phyloP scores from a whole-genome alignment of 2,329 filamentous ascomycete genomes.

The Penicillium thymicola region DNA sequence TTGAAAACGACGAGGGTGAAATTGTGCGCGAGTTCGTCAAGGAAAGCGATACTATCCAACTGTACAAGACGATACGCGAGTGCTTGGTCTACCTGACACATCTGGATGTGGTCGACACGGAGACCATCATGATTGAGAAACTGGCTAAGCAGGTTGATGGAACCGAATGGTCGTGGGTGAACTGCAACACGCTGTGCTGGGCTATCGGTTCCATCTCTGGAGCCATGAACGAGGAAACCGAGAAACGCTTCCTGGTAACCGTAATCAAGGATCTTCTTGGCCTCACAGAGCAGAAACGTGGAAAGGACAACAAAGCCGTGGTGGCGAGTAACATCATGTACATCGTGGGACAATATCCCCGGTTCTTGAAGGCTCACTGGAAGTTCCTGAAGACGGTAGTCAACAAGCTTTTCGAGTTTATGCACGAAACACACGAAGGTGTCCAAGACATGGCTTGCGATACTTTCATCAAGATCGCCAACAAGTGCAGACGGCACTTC shows the following conservation, averaged over 20 bases:
- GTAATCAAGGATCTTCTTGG: constrained; percentile 98
- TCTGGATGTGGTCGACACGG: constrained; percentile 93
- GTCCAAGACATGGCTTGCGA: constrained; percentile 99
- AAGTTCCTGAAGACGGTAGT: constrained; percentile 99
- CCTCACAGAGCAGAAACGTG: constrained; percentile 97
- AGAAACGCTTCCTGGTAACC: constrained; percentile 96
- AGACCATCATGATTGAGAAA: constrained; percentile 99
- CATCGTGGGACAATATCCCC: constrained; percentile 97
- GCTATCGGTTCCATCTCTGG: constrained; percentile 97
- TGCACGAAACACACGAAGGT: constrained; percentile 99
- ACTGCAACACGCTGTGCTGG: constrained; percentile 99
- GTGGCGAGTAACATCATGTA: constrained; percentile 99
- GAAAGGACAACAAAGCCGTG: constrained; percentile 98
- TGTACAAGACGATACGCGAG: constrained; percentile 98
- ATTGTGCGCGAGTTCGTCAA: constrained; percentile 99
- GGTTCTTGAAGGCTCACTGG: constrained; percentile 98
- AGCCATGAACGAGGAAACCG: constrained; percentile 98
- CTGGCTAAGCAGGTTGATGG: constrained; percentile 92
- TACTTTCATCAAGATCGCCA: constrained; percentile 99
- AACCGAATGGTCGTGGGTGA: constrained; percentile 97
- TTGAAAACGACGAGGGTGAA: constrained; percentile 99
- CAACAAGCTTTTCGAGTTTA: constrained; percentile 99
- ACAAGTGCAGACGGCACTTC: constrained; percentile 96
- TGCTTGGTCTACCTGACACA: constrained; percentile 97
- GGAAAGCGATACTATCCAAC: constrained; percentile 96